These are phyloP conservation scores for Xylaria intraflava DNA, from an alignment of 495 filamentous ascomycete species.

Conservation along the genomic window DNA sequence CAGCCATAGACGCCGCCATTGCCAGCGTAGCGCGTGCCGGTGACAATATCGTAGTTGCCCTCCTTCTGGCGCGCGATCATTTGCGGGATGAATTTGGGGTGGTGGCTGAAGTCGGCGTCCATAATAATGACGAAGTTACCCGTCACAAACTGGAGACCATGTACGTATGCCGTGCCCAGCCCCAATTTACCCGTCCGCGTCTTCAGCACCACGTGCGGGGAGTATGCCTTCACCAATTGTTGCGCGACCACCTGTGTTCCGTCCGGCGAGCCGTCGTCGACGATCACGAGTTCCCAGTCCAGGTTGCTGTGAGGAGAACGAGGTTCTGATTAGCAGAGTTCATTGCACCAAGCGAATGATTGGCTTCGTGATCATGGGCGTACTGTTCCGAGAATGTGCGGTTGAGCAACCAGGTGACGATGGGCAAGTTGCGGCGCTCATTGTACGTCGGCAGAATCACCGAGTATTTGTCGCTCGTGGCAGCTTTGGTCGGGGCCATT, in stretches of 20 bases:
- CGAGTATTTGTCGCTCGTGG: slow-evolving; percentile 71
- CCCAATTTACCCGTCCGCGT: slow-evolving; percentile 90
- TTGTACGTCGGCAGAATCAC: slow-evolving; percentile 98
- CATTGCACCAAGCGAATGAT: background rate
- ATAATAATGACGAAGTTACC: slow-evolving; percentile 98
- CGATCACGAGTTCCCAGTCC: slow-evolving; percentile 94
- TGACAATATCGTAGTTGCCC: slow-evolving; percentile 87
- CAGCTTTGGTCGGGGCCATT: slow-evolving; percentile 34
- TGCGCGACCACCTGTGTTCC: slow-evolving; percentile 83
- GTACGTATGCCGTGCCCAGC: slow-evolving; percentile 93
- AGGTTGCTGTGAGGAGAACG: slow-evolving; percentile 55
- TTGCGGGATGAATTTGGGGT: slow-evolving; percentile 89
- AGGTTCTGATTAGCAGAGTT: background rate
- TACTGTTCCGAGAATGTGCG: slow-evolving; percentile 83
- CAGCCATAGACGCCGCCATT: slow-evolving; percentile 93
- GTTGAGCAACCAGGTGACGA: slow-evolving; percentile 89
- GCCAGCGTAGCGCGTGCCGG: slow-evolving; percentile 86
- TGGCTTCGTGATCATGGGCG: slow-evolving; percentile 7
- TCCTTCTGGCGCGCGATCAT: slow-evolving; percentile 72
- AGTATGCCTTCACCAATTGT: slow-evolving; percentile 81
- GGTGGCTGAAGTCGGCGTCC: slow-evolving; percentile 99
- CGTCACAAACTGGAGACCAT: slow-evolving; percentile 77
- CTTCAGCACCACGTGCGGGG: slow-evolving; percentile 72
- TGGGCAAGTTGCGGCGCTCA: slow-evolving; percentile 92
- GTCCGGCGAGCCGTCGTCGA: slow-evolving; percentile 96